Conservation (phyloP, 176 grass and related monocot species). For the Poa pratensis region DNA sequence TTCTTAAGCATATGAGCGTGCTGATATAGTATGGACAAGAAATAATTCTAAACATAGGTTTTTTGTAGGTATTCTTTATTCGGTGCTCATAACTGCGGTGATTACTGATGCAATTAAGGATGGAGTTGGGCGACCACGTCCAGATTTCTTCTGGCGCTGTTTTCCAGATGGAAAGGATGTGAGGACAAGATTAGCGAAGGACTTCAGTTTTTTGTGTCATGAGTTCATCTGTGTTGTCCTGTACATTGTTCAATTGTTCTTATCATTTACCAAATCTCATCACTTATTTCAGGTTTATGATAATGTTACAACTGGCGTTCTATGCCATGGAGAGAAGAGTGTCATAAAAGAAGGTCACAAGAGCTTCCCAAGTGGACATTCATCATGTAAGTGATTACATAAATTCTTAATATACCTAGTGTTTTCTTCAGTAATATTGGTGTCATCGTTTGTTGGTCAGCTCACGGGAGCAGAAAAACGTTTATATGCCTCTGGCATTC, state of each 20-base stretch:
- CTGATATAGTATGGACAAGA: neutral
- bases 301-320: conserved; percentile 69
- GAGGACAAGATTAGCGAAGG: conserved; percentile 11
- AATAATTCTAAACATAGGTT: conserved; percentile 10
- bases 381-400: conserved; percentile 66
- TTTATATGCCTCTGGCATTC: neutral
- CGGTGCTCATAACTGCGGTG: conserved; percentile 92
- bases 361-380: conserved; percentile 96
- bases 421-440: conserved; percentile 25
- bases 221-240: conserved; percentile 31
- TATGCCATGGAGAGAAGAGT: conserved; percentile 84
- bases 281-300: conserved; percentile 67
- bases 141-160: conserved; percentile 99
- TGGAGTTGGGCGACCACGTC: conserved; percentile 85
- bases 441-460: neutral
- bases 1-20: conserved; percentile 6
- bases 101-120: conserved; percentile 99
- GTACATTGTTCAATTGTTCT: conserved; percentile 17
- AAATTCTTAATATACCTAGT: conserved; percentile 9
- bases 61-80: conserved; percentile 82
- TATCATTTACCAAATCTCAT: conserved; percentile 16
- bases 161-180: conserved; percentile 98
- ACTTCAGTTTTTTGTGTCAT: conserved; percentile 7
- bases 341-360: conserved; percentile 95
- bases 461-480: neutral